phyloP scores from a whole-genome alignment of 2,329 filamentous ascomycete genomes.

The Penicillium capsulatum region DNA sequence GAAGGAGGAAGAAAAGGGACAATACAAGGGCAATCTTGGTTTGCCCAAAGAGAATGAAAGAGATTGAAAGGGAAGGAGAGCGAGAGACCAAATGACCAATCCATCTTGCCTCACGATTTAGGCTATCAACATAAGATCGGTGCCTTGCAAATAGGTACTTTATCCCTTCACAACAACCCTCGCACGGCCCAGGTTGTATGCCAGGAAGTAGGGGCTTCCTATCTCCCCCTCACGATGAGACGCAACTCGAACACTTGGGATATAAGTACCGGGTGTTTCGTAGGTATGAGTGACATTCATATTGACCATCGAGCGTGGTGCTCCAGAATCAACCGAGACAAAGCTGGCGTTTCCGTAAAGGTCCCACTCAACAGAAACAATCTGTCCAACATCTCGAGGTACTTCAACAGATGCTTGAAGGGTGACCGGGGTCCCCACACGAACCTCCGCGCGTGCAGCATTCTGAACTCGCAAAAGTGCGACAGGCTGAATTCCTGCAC shows the following conservation, averaged over 20 bases:
- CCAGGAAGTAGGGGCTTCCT: background rate
- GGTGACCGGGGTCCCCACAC: background rate
- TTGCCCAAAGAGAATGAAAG: no score
- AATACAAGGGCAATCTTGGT: no score
- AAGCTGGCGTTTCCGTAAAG: background rate
- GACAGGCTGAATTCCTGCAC: background rate
- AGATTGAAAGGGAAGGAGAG: no score
- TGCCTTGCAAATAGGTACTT: no score
- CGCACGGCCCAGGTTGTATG: background rate
- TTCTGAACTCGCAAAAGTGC: background rate
- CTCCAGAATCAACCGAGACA: background rate
- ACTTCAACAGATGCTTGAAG: background rate
- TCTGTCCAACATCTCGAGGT: background rate
- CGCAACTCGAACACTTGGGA: background rate
- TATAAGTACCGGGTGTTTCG: background rate
- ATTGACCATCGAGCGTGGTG: background rate
- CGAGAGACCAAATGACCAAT: no score
- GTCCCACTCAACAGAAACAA: background rate
- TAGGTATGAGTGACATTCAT: conserved; percentile 1
- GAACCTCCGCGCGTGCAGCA: background rate
- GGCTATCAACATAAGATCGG: no score
- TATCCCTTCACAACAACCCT: background rate
- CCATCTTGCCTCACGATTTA: no score
- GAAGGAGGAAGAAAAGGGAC: no score
- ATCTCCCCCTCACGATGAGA: background rate